These are phyloP conservation scores for Blastocystis sp. DNA, from an alignment of 352 stramenopile species.

Conservation along the genomic window DNA sequence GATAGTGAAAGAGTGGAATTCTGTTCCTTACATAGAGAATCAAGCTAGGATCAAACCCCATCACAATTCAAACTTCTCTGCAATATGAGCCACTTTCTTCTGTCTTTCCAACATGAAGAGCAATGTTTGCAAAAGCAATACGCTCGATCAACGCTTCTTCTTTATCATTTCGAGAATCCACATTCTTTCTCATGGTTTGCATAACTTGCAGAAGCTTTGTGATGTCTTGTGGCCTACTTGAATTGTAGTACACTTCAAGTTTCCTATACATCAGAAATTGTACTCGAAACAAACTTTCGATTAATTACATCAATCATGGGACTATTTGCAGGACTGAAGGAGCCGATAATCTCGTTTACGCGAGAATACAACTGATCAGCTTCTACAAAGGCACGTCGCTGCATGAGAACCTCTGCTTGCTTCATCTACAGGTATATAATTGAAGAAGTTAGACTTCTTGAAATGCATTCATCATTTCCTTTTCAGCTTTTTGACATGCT, in stretches of 20 bases:
- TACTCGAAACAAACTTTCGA: no score
- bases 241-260: background rate
- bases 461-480: slow-evolving; percentile 57
- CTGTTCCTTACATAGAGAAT: background rate
- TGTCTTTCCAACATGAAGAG: background rate
- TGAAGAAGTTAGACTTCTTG: background rate
- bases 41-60: background rate
- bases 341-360: slow-evolving; percentile 38
- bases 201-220: background rate
- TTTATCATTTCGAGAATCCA: slow-evolving; percentile 17
- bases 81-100: background rate
- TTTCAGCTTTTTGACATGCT: slow-evolving; percentile 28
- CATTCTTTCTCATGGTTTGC: slow-evolving; percentile 22
- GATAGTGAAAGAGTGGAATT: background rate
- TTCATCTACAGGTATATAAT: background rate
- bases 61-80: slow-evolving; percentile 4
- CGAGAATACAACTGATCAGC: slow-evolving; percentile 55
- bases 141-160: background rate
- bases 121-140: slow-evolving; percentile 13
- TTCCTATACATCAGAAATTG: background rate
- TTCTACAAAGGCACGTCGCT: background rate
- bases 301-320: slow-evolving; percentile 53
- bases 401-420: background rate
- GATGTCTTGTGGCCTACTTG: background rate
- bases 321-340: slow-evolving; percentile 50